phyloP scores from a whole-genome alignment of 148 eudicot species.

The Camellia lanceoleosa region DNA sequence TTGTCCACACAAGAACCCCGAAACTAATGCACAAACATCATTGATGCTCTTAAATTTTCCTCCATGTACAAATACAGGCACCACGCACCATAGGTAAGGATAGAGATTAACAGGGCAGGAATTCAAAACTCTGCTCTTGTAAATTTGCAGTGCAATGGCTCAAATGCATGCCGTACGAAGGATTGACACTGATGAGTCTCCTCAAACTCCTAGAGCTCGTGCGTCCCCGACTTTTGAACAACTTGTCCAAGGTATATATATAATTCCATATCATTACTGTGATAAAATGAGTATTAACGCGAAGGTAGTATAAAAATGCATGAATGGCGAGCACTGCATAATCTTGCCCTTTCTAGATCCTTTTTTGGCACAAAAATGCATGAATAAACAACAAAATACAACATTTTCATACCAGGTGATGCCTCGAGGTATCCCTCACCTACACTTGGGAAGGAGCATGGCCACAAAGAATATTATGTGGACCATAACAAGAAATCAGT shows the following conservation, averaged over 20 bases:
- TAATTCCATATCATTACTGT: slow-evolving; percentile 1
- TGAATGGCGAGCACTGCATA: no score
- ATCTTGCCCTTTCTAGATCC: no score
- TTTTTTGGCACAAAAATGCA: no score
- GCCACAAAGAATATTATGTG: slow-evolving; percentile 41
- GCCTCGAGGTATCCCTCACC: slow-evolving; percentile 35
- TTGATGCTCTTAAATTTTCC: slow-evolving; percentile 6
- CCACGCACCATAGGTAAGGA: background rate
- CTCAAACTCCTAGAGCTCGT: slow-evolving; percentile 13
- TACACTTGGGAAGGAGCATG: slow-evolving; percentile 28
- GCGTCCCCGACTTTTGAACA: slow-evolving; percentile 40
- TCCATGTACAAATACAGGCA: background rate
- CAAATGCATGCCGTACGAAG: slow-evolving; percentile 34
- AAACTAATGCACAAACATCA: slow-evolving; percentile 21
- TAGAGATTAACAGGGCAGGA: background rate
- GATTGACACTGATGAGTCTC: slow-evolving; percentile 20
- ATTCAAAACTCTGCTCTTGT: background rate
- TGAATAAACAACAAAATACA: no score
- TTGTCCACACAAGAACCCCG: slow-evolving; percentile 17
- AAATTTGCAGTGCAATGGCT: slow-evolving; percentile 29
- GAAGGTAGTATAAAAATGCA: no score
- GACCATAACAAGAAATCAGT: slow-evolving; percentile 51
- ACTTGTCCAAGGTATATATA: slow-evolving; percentile 39
- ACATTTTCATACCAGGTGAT: slow-evolving; percentile 30
- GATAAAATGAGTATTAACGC: no score